Conservation (phyloP, 768 basidiomycete species). For the Pleurotus platypus region DNA sequence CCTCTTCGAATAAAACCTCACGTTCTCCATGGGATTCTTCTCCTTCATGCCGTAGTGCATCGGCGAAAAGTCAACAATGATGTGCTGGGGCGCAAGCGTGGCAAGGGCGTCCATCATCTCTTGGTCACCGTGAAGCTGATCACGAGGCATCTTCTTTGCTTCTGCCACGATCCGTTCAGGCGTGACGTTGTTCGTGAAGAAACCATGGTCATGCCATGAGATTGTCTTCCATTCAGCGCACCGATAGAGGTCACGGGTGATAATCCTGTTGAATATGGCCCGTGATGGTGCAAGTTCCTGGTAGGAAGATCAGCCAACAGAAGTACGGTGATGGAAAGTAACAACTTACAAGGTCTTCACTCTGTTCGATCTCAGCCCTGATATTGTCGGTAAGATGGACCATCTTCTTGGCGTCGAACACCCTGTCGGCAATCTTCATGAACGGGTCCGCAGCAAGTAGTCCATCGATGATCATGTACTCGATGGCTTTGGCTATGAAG, state of each 20-base stretch:
- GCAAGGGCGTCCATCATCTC: slow-evolving; percentile 18
- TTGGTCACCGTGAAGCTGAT: slow-evolving; percentile 11
- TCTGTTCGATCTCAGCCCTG: slow-evolving; percentile 54
- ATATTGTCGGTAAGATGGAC: slow-evolving; percentile 69
- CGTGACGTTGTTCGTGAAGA: slow-evolving; percentile 38
- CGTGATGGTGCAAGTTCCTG: slow-evolving; percentile 62
- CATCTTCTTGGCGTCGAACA: slow-evolving; percentile 57
- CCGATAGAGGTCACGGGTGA: slow-evolving; percentile 62
- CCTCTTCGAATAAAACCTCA: slow-evolving; percentile 73
- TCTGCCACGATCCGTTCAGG: slow-evolving; percentile 38
- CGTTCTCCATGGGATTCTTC: slow-evolving; percentile 61
- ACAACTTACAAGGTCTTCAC: slow-evolving; percentile 41
- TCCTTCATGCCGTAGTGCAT: slow-evolving; percentile 80
- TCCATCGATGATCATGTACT: slow-evolving; percentile 82
- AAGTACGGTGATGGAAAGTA: neutral
- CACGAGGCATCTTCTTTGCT: slow-evolving; percentile 24
- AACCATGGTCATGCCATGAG: slow-evolving; percentile 32
- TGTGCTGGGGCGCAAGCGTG: slow-evolving; percentile 39
- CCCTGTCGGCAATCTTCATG: slow-evolving; percentile 53
- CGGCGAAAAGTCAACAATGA: slow-evolving; percentile 60
- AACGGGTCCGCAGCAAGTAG: slow-evolving; percentile 63
- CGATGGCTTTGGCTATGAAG: slow-evolving; percentile 66
- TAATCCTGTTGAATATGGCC: slow-evolving; percentile 59
- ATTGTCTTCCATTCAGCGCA: slow-evolving; percentile 62
- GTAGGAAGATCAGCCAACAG: neutral